Evolutionary conservation across 2,329 filamentous ascomycete species (phyloP).

Genomic region (Emergomyces orientalis): DNA sequence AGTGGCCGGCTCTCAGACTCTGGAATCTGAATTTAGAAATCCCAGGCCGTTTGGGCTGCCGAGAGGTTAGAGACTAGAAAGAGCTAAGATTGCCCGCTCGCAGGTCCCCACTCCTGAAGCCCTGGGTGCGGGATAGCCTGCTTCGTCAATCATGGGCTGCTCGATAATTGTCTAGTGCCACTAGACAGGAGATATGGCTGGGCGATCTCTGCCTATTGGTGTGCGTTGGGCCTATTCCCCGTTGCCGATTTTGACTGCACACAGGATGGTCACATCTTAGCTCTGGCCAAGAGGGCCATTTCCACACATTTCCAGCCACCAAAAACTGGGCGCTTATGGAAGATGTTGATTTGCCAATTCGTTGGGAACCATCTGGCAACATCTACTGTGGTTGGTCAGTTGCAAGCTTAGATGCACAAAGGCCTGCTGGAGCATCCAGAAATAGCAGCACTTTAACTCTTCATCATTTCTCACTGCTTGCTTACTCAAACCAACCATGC

Average conservation of each 20-base stretch:
- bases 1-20: not conserved
- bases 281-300: not conserved
- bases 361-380: not conserved
- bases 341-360: conserved; percentile 1
- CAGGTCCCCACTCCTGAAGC: not conserved
- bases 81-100: not conserved
- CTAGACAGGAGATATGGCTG: not conserved
- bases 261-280: not conserved
- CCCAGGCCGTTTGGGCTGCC: not conserved
- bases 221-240: not conserved
- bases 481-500: not conserved
- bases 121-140: not conserved
- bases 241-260: not conserved
- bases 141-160: not conserved
- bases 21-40: conserved; percentile 7
- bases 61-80: not conserved
- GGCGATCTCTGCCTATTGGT: not conserved
- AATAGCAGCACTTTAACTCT: not conserved
- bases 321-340: conserved; percentile 3
- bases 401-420: not conserved
- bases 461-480: not conserved
- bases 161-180: not conserved
- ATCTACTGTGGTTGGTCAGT: not conserved
- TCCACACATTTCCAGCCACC: not conserved
- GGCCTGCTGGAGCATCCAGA: not conserved